Percentiles rank a stretch among this genome's conserved stretches.
These are phyloP conservation scores for Parascedosporium putredinis DNA, from an alignment of 2,329 filamentous ascomycete genomes.

Conservation along the genomic window DNA sequence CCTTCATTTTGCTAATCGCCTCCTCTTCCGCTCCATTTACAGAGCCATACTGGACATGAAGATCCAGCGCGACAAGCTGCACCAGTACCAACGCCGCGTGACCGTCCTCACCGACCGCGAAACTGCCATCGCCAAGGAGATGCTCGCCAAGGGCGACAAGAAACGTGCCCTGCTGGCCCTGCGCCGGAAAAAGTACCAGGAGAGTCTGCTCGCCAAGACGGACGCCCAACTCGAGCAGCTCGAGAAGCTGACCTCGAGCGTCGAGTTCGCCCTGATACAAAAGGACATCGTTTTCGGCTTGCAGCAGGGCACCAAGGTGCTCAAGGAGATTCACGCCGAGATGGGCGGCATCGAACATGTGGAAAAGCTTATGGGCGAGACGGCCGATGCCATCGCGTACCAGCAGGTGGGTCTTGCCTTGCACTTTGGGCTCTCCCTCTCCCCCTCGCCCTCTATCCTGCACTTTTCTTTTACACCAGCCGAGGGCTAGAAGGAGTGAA, in stretches of 20 bases:
- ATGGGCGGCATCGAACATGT: constrained; percentile 93
- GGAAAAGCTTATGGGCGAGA: constrained; percentile 91
- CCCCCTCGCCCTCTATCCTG: not conserved
- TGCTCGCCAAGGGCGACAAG: constrained; percentile 72
- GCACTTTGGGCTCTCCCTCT: not conserved
- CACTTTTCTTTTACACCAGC: not conserved
- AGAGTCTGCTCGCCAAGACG: constrained; percentile 77
- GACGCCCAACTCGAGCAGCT: constrained; percentile 90
- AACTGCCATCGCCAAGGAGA: constrained; percentile 74
- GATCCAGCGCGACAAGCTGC: constrained; percentile 91
- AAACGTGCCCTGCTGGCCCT: constrained; percentile 75
- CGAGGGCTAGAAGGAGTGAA: too few relatives aligned
- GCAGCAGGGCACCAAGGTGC: constrained; percentile 80
- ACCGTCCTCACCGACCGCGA: constrained; percentile 77
- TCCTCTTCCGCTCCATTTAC: constrained; percentile 10
- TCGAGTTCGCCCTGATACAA: constrained; percentile 94
- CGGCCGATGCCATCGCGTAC: constrained; percentile 81
- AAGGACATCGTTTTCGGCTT: constrained; percentile 92
- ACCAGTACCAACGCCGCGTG: constrained; percentile 90
- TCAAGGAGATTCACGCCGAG: constrained; percentile 85
- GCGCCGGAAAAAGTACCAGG: constrained; percentile 93
- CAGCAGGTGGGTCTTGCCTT: constrained; percentile 53
- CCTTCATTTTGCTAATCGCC: constrained; percentile 8
- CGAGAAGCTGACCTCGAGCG: constrained; percentile 75
- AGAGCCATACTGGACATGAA: constrained; percentile 98